A percentile compares a stretch with the other conserved stretches of the same genome.
These are phyloP conservation scores for Nymphaea colorata DNA, from an alignment of 164 flowering plant species.

Conservation along the genomic window DNA sequence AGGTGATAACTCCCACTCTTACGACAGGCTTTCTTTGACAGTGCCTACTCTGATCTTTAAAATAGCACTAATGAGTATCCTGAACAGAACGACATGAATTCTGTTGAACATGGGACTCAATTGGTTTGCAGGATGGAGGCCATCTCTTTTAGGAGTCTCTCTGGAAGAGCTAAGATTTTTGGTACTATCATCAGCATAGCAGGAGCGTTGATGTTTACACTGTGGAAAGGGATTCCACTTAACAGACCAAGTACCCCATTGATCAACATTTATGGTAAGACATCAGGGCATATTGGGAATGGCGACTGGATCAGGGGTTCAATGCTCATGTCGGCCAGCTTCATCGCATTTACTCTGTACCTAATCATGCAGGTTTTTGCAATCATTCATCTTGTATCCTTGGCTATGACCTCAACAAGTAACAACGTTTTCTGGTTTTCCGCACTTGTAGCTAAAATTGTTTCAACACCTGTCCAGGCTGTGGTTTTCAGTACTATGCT, in stretches of 20 bases:
- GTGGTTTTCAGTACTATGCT: slow-evolving; percentile 24
- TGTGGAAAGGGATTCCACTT: slow-evolving; percentile 22
- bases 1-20: slow-evolving; percentile 11
- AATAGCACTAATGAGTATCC: not conserved
- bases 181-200: slow-evolving; percentile 26
- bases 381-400: not conserved
- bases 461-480: slow-evolving; percentile 8
- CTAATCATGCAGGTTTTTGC: slow-evolving; percentile 28
- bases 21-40: too few relatives aligned
- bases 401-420: slow-evolving; percentile 12
- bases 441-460: not conserved
- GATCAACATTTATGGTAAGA: slow-evolving; percentile 8
- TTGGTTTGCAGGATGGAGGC: slow-evolving; percentile 29
- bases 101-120: not conserved
- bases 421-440: slow-evolving; percentile 24
- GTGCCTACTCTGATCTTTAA: not conserved
- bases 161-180: slow-evolving; percentile 28
- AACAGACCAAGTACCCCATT: slow-evolving; percentile 10
- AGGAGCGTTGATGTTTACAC: slow-evolving; percentile 35
- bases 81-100: not conserved
- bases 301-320: slow-evolving; percentile 37
- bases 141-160: slow-evolving; percentile 9
- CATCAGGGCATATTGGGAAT: slow-evolving; percentile 5
- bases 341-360: slow-evolving; percentile 22
- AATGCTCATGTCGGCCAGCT: slow-evolving; percentile 15